These are phyloP conservation scores for Corynascus novoguineensis DNA, from an alignment of 495 filamentous ascomycete species.

Conservation along the genomic window DNA sequence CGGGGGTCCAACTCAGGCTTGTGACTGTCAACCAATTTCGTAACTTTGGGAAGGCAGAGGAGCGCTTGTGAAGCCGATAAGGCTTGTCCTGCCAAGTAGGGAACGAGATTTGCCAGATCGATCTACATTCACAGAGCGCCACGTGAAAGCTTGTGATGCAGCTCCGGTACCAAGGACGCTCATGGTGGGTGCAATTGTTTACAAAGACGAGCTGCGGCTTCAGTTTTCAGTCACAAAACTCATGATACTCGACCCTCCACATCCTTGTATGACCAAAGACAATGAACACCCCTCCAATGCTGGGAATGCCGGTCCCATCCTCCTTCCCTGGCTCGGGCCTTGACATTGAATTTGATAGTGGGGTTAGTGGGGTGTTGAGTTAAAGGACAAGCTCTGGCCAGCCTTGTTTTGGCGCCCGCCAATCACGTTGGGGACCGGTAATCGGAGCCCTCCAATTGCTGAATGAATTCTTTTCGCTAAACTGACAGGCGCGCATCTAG, in stretches of 20 bases:
- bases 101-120: too few species aligned
- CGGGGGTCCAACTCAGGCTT: too few species aligned
- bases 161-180: too few species aligned
- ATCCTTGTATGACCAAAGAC: neutral
- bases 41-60: too few species aligned
- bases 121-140: too few species aligned
- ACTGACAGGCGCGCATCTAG: neutral
- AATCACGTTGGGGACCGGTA: constrained; percentile 16
- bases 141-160: too few species aligned
- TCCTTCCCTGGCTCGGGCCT: neutral
- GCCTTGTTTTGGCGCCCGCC: constrained; percentile 8
- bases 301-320: neutral
- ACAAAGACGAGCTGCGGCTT: neutral
- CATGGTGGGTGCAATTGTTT: too few species aligned
- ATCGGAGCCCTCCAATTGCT: constrained; percentile 7
- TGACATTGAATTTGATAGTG: constrained; percentile 17
- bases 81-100: too few species aligned
- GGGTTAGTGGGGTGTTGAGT: neutral
- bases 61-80: too few species aligned
- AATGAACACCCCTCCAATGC: neutral
- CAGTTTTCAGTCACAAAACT: neutral
- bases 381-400: constrained; percentile 3
- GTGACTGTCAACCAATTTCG: too few species aligned
- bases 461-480: neutral
- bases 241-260: neutral